Conservation (phyloP, 257 asterid genomes). For the Catharanthus roseus region DNA sequence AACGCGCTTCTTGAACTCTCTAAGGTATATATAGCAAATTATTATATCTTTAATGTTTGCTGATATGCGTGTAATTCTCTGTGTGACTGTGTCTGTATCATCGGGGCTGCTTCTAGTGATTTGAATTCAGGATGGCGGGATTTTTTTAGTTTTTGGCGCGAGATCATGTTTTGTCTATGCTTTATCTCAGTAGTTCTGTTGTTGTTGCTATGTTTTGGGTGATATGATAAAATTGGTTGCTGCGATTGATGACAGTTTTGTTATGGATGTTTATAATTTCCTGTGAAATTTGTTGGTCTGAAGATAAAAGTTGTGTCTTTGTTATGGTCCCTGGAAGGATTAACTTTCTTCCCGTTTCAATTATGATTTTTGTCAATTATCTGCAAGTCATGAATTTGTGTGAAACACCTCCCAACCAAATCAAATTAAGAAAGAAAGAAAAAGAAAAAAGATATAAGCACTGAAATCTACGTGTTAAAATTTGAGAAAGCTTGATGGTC, state of each 20-base stretch:
- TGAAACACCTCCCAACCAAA: not conserved
- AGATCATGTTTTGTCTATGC: not conserved
- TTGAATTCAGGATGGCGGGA: not conserved
- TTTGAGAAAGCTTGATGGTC: not conserved
- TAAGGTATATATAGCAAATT: constrained; percentile 40
- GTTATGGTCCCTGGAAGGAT: not conserved
- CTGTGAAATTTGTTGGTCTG: not conserved
- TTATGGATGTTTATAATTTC: not conserved
- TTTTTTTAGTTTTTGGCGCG: not conserved
- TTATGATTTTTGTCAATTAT: not conserved
- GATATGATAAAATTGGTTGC: not conserved
- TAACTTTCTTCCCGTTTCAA: not conserved
- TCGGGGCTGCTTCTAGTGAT: not conserved
- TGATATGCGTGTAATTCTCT: not conserved
- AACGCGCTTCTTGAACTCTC: constrained; percentile 90
- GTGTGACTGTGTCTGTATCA: not conserved
- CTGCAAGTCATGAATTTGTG: not conserved
- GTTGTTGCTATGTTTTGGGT: not conserved
- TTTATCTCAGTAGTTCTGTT: not conserved
- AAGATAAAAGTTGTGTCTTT: not conserved
- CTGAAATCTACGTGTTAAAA: not conserved
- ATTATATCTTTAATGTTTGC: not conserved
- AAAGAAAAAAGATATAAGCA: not conserved
- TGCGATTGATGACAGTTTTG: not conserved
- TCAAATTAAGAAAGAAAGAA: not conserved